Percentiles rank a stretch among this genome's conserved stretches.
These are phyloP conservation scores for Botryotinia globosa DNA, from an alignment of 2,329 filamentous ascomycete genomes.

Conservation along the genomic window DNA sequence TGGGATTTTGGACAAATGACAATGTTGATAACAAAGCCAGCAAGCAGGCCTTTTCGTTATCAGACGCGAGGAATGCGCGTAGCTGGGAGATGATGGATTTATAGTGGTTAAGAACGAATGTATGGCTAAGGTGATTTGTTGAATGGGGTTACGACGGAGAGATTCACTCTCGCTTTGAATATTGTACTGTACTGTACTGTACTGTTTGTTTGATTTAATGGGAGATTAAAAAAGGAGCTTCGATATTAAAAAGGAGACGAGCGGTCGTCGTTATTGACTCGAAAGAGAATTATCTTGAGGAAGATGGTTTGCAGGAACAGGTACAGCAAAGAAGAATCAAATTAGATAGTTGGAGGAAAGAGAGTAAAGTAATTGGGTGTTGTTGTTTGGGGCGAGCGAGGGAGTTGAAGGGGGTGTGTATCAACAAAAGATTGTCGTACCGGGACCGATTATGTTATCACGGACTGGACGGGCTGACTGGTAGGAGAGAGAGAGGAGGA, in stretches of 20 bases:
- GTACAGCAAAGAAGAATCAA: not conserved
- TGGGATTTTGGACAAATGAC: slow-evolving; percentile 17
- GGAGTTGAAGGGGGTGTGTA: not conserved
- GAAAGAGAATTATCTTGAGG: not conserved
- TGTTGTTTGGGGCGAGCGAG: not conserved
- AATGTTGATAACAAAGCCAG: slow-evolving; percentile 9
- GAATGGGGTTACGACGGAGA: not conserved
- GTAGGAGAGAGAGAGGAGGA: not conserved
- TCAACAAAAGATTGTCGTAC: not conserved
- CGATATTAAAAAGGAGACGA: not conserved
- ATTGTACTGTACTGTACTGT: not conserved
- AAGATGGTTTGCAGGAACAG: not conserved
- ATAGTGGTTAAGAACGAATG: slow-evolving; percentile 16
- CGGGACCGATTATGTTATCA: not conserved
- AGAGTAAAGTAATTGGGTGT: not conserved
- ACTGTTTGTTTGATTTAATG: not conserved
- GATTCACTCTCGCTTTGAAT: not conserved
- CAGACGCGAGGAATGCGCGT: slow-evolving; percentile 15
- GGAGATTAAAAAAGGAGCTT: slow-evolving; percentile 3
- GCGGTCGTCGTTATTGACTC: not conserved
- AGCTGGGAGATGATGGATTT: not conserved
- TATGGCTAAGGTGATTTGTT: not conserved
- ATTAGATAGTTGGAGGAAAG: not conserved
- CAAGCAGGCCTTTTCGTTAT: not conserved
- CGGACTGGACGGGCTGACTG: not conserved